Evolutionary conservation across 495 filamentous ascomycete genomes (phyloP).

Genomic region (Schizothecium vesticola): DNA sequence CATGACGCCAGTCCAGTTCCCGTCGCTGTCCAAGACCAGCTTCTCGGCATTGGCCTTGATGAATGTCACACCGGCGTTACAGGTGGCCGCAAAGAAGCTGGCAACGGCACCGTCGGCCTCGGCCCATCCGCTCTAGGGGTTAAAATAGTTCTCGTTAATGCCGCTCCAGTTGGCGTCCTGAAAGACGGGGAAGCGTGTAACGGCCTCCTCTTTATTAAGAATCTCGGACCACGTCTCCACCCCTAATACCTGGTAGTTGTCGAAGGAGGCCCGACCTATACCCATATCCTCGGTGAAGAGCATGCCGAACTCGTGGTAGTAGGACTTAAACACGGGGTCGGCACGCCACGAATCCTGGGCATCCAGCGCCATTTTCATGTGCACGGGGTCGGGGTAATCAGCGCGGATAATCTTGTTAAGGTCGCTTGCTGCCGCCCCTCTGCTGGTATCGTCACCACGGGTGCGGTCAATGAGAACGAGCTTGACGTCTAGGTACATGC

Average conservation of each 20-base stretch:
- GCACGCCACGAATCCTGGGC: conserved; percentile 47
- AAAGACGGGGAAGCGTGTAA: conserved; percentile 24
- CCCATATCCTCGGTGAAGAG: conserved; percentile 40
- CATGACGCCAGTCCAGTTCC: background rate
- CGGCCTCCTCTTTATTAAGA: conserved; percentile 13
- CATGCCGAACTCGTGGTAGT: conserved; percentile 50
- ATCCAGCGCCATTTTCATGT: conserved; percentile 29
- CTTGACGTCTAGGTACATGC: background rate
- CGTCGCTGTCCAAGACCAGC: background rate
- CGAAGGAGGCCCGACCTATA: conserved; percentile 35
- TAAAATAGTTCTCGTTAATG: conserved; percentile 41
- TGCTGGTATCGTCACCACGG: conserved; percentile 7
- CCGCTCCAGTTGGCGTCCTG: conserved; percentile 28
- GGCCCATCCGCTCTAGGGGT: conserved; percentile 35
- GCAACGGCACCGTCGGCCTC: conserved; percentile 28
- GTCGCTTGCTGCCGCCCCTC: conserved; percentile 24
- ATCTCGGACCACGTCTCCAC: conserved; percentile 1
- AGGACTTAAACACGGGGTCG: conserved; percentile 40
- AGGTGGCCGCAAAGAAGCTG: background rate
- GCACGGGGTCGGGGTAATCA: conserved; percentile 13
- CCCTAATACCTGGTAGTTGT: conserved; percentile 32
- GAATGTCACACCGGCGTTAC: background rate
- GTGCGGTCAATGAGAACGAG: background rate
- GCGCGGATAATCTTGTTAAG: conserved; percentile 19
- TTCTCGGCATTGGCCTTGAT: background rate